These are phyloP conservation scores for Tillandsia fasciculata DNA, from an alignment of 176 grass and related monocot genomes.

Conservation along the genomic window DNA sequence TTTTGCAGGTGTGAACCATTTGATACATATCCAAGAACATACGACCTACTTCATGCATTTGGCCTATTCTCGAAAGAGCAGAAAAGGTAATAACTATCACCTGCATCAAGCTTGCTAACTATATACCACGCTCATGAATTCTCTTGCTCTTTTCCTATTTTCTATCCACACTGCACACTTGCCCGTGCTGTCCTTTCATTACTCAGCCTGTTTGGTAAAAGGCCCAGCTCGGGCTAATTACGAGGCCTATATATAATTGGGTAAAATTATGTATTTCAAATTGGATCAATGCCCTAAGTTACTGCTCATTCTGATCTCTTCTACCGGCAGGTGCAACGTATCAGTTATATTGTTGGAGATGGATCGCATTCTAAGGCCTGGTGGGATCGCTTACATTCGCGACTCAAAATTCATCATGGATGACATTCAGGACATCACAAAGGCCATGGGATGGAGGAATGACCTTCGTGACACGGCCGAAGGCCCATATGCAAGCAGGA, in stretches of 20 bases:
- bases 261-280: not conserved
- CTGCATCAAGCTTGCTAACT: not conserved
- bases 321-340: conserved; percentile 27
- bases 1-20: conserved; percentile 46
- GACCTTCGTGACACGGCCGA: conserved; percentile 19
- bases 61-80: conserved; percentile 39
- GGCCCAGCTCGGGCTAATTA: not conserved
- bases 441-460: conserved; percentile 28
- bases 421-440: conserved; percentile 33
- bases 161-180: not conserved
- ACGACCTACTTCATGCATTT: conserved; percentile 43
- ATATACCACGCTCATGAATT: not conserved
- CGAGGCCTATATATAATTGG: not conserved
- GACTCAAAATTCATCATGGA: conserved; percentile 32
- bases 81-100: conserved; percentile 19
- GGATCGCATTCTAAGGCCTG: conserved; percentile 34
- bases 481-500: conserved; percentile 28
- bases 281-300: not conserved
- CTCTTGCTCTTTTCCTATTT: not conserved
- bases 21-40: conserved; percentile 55
- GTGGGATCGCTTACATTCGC: conserved; percentile 27
- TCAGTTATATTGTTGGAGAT: conserved; percentile 28
- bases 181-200: not conserved
- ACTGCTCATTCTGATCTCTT: not conserved
- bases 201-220: not conserved